Conservation (phyloP, 345 rosid species). For the Schrenkiella parvula region DNA sequence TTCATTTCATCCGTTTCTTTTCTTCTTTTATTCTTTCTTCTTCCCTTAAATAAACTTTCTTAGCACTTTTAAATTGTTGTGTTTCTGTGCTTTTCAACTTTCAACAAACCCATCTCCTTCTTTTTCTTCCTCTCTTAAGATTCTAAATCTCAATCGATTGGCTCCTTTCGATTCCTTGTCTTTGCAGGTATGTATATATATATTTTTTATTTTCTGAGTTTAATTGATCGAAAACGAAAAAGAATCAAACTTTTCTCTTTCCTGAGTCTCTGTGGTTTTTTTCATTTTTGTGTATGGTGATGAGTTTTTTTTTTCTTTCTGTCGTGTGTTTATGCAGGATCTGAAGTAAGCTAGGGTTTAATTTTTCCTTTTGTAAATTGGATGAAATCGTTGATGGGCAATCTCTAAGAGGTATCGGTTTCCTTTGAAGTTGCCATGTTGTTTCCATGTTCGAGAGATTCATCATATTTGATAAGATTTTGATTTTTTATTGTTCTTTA, state of each 20-base stretch:
- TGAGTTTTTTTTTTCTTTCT: not conserved
- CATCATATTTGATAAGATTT: not conserved
- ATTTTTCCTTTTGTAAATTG: not conserved
- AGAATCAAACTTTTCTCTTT: not conserved
- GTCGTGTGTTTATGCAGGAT: slow-evolving; percentile 24
- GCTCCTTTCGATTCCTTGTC: not conserved
- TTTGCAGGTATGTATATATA: not conserved
- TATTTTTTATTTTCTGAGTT: not conserved
- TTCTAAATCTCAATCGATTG: slow-evolving; percentile 35
- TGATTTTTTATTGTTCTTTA: not conserved
- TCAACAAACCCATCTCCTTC: slow-evolving; percentile 8
- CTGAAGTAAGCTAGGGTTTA: slow-evolving; percentile 6
- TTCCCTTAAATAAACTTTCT: not conserved
- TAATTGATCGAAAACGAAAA: not conserved
- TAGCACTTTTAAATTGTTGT: not conserved
- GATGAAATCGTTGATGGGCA: slow-evolving; percentile 1
- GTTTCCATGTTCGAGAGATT: not conserved
- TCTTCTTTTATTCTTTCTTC: not conserved
- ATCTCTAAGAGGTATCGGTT: slow-evolving; percentile 27
- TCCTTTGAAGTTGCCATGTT: slow-evolving; percentile 4
- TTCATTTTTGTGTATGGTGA: not conserved
- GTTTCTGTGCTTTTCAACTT: slow-evolving; percentile 10
- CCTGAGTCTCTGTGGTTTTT: not conserved
- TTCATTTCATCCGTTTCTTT: slow-evolving; percentile 16
- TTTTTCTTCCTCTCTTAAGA: not conserved